Evolutionary conservation across 2,329 filamentous ascomycete species (phyloP), one percentile per base, ranked within the genome.

Genomic region (Amylocarpus encephaloides): DNA sequence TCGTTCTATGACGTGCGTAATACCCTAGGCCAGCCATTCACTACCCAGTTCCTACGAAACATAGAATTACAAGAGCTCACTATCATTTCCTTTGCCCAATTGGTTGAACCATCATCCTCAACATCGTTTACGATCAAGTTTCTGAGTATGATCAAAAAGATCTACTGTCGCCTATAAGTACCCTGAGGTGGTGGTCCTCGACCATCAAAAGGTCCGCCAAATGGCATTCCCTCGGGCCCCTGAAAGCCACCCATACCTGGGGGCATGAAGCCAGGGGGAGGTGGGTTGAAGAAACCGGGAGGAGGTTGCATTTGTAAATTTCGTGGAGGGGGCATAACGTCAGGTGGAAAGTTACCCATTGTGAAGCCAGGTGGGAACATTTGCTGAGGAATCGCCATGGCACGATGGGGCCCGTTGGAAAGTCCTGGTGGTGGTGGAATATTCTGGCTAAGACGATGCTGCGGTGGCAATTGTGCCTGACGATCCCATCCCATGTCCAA

Each of bases 321-420:
- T 29, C 62, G 54, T 30, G 58, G 61, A 34, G 63, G 59, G 16
- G 60, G 59, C 66, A 80, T 71, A 12, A 67, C 70, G 29, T 78
- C 75, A 1, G 73, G 75, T 38, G 64, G 73, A 62, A 75, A 71
- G 16, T 67, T 68, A 19, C 68, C 70, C 5, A 73, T 74, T 12
- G 78, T 75, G 55, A 83, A 83, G 63, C 77, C 80, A n/a, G 78
- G 78, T 16, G 78, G 78, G 59, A 78, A 82, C 71, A 81, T 80
- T 54, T 74, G 76, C 50, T 64, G 63, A 46, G 75, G 77, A 65
- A 79, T 73, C 13, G 76, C 76, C 54, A 75, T 71, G 56, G 59
- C 60, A 40, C 63, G 60, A n/a, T 56, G 55, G 22, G 55, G 2
- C 54, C 70, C 71, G 33, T 67, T 70, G 18, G 70, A 66, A 9